Conservation (phyloP, 495 filamentous ascomycete species). For the Penicillium desertorum region DNA sequence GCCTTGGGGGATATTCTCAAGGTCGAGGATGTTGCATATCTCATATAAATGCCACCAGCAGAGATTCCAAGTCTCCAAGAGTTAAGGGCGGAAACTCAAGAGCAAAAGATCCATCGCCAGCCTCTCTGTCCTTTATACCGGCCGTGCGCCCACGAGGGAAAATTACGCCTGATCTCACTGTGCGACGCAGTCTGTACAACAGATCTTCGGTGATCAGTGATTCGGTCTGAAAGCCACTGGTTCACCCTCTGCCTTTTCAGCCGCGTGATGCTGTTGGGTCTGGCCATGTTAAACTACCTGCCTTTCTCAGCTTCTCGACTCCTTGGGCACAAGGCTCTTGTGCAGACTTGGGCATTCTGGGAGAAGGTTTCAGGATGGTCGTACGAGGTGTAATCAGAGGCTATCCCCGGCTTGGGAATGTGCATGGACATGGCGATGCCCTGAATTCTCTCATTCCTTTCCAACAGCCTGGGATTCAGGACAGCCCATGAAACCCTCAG, state of each 20-base stretch:
- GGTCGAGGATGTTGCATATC: not conserved
- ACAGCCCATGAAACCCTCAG: conserved; percentile 10
- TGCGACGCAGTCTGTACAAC: conserved; percentile 30
- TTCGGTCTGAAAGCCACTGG: conserved; percentile 16
- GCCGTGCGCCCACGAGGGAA: conserved; percentile 5
- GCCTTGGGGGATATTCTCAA: not conserved
- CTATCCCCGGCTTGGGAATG: conserved; percentile 9
- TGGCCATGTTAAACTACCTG: conserved; percentile 1
- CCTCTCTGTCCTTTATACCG: conserved; percentile 8
- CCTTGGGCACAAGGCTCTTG: not conserved
- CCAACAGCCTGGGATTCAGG: conserved; percentile 13
- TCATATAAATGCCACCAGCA: not conserved
- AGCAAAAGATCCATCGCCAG: conserved; percentile 6
- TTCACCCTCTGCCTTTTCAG: conserved; percentile 8
- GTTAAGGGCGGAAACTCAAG: not conserved
- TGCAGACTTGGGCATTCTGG: conserved; percentile 3
- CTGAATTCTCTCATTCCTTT: conserved; percentile 8
- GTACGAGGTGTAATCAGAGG: conserved; percentile 16
- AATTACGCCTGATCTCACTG: conserved; percentile 24
- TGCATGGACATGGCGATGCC: not conserved
- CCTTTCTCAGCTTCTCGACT: conserved; percentile 14
- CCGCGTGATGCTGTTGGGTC: conserved; percentile 14
- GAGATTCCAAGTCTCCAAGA: not conserved
- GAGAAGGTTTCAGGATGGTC: conserved; percentile 10
- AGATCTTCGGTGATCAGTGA: conserved; percentile 9